phyloP scores from a whole-genome alignment of 768 basidiomycete genomes.

The Naganishia randhawae region DNA sequence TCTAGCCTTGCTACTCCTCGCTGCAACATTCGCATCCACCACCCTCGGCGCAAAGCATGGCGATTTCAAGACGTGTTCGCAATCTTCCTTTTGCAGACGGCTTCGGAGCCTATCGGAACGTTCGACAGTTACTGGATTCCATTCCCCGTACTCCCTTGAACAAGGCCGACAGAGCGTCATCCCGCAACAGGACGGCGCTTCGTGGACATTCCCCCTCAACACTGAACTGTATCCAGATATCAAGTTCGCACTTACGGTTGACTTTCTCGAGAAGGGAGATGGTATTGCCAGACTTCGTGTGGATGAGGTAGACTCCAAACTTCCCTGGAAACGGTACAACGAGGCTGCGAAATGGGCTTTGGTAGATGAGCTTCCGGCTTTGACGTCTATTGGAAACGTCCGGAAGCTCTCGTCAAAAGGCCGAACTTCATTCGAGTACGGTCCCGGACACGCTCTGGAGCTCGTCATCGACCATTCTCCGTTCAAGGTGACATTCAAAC shows the following conservation, averaged over 20 bases:
- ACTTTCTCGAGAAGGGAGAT: slow-evolving; percentile 67
- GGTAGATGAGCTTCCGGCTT: slow-evolving; percentile 62
- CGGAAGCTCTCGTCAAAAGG: slow-evolving; percentile 48
- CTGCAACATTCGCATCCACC: slow-evolving; percentile 1
- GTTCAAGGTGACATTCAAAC: slow-evolving; percentile 66
- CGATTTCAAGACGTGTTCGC: slow-evolving; percentile 93
- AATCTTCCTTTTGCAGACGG: slow-evolving; percentile 89
- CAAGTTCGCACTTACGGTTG: slow-evolving; percentile 74
- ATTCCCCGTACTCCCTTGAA: slow-evolving; percentile 80
- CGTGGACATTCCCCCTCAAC: slow-evolving; percentile 70
- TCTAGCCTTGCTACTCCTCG: slow-evolving; percentile 11
- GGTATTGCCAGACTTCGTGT: slow-evolving; percentile 87
- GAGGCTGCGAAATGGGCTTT: slow-evolving; percentile 89
- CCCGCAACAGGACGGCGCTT: slow-evolving; percentile 30
- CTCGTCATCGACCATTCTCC: slow-evolving; percentile 65
- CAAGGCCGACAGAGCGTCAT: not conserved
- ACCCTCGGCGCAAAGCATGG: slow-evolving; percentile 55
- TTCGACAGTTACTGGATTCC: slow-evolving; percentile 65
- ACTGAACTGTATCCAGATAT: slow-evolving; percentile 79
- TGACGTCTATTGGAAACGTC: slow-evolving; percentile 43
- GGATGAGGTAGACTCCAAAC: slow-evolving; percentile 68
- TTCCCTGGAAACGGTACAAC: slow-evolving; percentile 78
- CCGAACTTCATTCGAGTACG: slow-evolving; percentile 60
- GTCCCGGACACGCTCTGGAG: slow-evolving; percentile 60
- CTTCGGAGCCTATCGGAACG: slow-evolving; percentile 78